Conservation (phyloP, 202 grass and related monocot genomes). For the Panicum hallii region DNA sequence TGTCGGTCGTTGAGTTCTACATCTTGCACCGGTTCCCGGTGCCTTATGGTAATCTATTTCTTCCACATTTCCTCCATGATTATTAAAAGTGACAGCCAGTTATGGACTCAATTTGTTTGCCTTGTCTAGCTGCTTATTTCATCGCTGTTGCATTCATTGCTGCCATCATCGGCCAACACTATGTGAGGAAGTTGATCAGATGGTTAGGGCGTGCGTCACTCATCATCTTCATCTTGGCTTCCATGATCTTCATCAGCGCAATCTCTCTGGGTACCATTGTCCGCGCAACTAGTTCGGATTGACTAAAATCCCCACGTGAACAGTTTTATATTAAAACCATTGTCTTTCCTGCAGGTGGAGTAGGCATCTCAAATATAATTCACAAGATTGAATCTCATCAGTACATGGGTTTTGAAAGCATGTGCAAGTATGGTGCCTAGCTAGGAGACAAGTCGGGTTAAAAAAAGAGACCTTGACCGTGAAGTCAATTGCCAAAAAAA, state of each 20-base stretch:
- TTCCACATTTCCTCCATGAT: neutral
- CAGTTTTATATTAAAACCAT: neutral
- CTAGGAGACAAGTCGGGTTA: neutral
- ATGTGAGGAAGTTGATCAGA: conserved; percentile 62
- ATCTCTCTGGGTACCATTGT: conserved; percentile 58
- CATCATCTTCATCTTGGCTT: conserved; percentile 83
- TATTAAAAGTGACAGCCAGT: neutral
- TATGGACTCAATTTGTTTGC: conserved; percentile 9
- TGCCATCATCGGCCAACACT: conserved; percentile 63
- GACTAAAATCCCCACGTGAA: neutral
- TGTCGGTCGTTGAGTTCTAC: conserved; percentile 82
- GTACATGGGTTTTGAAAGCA: conserved; percentile 84
- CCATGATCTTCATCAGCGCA: conserved; percentile 73
- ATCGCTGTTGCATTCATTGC: conserved; percentile 51
- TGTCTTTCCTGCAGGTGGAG: conserved; percentile 61
- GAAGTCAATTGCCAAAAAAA: neutral
- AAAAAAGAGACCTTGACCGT: neutral
- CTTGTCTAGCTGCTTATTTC: conserved; percentile 61
- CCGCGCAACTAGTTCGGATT: neutral
- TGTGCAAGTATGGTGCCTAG: conserved; percentile 53
- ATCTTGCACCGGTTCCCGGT: conserved; percentile 76
- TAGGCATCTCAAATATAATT: conserved; percentile 73
- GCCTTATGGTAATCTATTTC: conserved; percentile 60
- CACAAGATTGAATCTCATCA: conserved; percentile 55
- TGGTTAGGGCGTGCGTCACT: conserved; percentile 73